phyloP scores from a whole-genome alignment of 768 basidiomycete species.

The Rhizopogon sp. region DNA sequence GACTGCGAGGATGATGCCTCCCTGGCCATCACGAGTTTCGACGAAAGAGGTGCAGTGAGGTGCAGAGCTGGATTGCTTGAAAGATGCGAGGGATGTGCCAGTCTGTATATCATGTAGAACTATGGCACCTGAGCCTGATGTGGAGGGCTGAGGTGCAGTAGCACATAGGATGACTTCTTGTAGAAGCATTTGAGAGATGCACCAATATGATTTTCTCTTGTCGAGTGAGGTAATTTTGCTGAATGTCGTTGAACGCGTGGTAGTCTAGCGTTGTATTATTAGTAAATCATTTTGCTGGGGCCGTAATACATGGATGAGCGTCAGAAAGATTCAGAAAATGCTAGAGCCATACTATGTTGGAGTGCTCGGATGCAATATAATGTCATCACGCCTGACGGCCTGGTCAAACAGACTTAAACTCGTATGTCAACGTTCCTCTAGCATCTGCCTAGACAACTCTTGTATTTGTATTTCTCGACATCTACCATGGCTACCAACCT shows the following conservation, averaged over 20 bases:
- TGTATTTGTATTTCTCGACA: not conserved
- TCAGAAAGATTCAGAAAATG: too few relatives aligned
- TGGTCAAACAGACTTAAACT: too few relatives aligned
- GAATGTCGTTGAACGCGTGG: too few relatives aligned
- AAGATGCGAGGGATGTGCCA: conserved; percentile 70
- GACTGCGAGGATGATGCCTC: conserved; percentile 79
- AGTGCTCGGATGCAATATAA: too few relatives aligned
- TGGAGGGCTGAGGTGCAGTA: conserved; percentile 39
- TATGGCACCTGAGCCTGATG: conserved; percentile 51
- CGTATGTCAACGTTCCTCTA: too few relatives aligned
- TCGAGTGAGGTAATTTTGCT: too few relatives aligned
- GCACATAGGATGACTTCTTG: conserved; percentile 69
- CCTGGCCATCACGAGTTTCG: conserved; percentile 61
- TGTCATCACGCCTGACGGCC: too few relatives aligned
- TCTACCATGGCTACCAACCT: conserved; percentile 48
- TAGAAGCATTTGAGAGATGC: conserved; percentile 41
- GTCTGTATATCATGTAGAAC: conserved; percentile 80
- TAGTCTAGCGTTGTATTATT: too few relatives aligned
- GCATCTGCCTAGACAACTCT: not conserved
- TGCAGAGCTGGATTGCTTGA: conserved; percentile 76
- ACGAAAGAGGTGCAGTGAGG: conserved; percentile 62
- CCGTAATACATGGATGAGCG: too few relatives aligned
- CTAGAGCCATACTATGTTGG: too few relatives aligned
- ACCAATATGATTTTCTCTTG: not conserved
- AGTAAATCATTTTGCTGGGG: too few relatives aligned